Evolutionary conservation across 805 yeast species (phyloP), one percentile per base, ranked within the genome.

Genomic region (Cyberlindnera japonica): DNA sequence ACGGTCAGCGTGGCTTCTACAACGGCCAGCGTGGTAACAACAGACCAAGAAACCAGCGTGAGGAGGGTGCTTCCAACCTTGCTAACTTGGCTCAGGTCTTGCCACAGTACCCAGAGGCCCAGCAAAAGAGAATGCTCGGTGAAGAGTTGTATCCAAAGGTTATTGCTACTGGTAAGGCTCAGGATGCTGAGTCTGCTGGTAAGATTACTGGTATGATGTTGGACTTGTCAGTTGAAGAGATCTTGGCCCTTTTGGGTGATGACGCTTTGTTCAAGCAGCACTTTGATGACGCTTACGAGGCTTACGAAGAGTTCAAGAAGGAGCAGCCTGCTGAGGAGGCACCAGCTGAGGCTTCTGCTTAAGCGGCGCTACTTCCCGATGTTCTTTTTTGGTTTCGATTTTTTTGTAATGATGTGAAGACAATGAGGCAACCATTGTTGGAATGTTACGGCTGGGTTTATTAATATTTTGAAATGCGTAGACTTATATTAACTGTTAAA

Each of bases 191-290:
- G 70, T 88, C 95, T 61, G 97, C 97, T 54, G 96, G 96, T 72
- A 91, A 90, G 75, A 87, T 93, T 65, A 93, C 99, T 53, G 97
- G 98, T 74, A 93, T 93, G 98, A 80, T 93, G 74, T 79, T 93
- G 63, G 96, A 90, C 64, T 81, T 91, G 80, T 95, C 89, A 63
- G 86, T 85, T 69, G 79, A 79, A 60, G 96, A 91, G 72, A 85
- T 93, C 58, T 71, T 90, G 61, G 83, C 84, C 48, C 75, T 91
- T 65, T 79, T 88, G 66, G 95, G 87, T 62, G 93, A 90, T 65
- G 96, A 88, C 51, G 89, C 80, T 57, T 77, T 83, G 55, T 86
- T 93, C 74, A 81, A 82, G 72, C 79, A 81, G 66, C 95, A 89
- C 67, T 88, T 91, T 63, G 83, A 83, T 58, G 98, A 91, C 68